Conservation (phyloP, 2,329 filamentous ascomycete genomes). For the Bipolaris sorokiniana region DNA sequence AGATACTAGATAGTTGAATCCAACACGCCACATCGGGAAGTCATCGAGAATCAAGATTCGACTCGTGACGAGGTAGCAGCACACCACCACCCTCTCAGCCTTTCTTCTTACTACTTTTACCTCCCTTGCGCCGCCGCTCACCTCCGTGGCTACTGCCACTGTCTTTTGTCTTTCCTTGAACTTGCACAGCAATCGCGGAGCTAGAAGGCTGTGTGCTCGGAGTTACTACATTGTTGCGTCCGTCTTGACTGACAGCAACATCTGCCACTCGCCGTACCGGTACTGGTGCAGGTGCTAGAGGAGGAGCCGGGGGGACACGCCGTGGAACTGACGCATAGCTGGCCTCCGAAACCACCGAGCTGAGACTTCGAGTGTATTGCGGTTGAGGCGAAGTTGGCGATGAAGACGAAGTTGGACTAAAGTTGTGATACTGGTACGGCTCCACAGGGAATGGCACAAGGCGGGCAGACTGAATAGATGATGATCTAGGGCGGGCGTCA, state of each 20-base stretch:
- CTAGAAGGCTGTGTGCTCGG: constrained; percentile 18
- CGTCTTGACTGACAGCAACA: constrained; percentile 22
- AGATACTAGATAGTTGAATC: constrained; percentile 5
- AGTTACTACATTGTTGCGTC: constrained; percentile 34
- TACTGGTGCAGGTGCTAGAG: constrained; percentile 22
- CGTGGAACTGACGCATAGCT: constrained; percentile 42
- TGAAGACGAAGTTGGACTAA: constrained; percentile 34
- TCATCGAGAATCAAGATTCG: not conserved
- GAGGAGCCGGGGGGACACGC: constrained; percentile 45
- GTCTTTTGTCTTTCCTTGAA: constrained; percentile 21
- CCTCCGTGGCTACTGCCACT: constrained; percentile 30
- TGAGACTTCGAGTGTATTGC: constrained; percentile 39
- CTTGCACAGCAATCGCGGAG: constrained; percentile 16
- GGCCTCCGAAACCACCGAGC: constrained; percentile 29
- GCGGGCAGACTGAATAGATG: constrained; percentile 31
- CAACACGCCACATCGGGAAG: not conserved
- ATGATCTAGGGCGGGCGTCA: constrained; percentile 25
- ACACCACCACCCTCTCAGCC: not conserved
- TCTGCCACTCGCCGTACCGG: constrained; percentile 21
- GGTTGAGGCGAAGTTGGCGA: constrained; percentile 34
- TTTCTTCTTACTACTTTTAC: constrained; percentile 33
- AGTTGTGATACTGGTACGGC: constrained; percentile 42
- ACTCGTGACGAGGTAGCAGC: not conserved
- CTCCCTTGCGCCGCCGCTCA: constrained; percentile 36
- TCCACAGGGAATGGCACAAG: constrained; percentile 42